phyloP scores from a whole-genome alignment of 257 asterid species.

The Nyctanthes arbortristis region DNA sequence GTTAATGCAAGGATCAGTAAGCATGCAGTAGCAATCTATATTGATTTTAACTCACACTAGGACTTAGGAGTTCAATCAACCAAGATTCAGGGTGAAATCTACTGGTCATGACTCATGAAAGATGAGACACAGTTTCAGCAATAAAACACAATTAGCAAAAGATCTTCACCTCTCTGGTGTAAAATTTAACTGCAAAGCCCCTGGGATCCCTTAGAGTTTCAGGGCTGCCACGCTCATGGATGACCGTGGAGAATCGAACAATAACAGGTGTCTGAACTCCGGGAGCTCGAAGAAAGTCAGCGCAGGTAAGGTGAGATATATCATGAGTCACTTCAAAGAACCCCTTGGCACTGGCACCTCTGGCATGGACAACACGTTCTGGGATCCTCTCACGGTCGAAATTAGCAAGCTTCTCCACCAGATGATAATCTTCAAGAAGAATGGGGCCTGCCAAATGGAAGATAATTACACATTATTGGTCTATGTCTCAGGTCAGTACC shows the following conservation, averaged over 20 bases:
- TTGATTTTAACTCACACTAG: conserved; percentile 10
- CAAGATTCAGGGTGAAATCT: neutral
- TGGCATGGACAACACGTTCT: conserved; percentile 92
- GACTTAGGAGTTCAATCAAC: neutral
- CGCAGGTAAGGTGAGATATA: conserved; percentile 79
- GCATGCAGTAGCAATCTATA: conserved; percentile 19
- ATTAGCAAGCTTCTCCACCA: conserved; percentile 86
- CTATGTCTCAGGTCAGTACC: neutral
- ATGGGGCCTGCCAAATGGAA: conserved; percentile 60
- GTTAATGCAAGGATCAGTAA: neutral
- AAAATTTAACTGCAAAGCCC: conserved; percentile 70
- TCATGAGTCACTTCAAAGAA: conserved; percentile 97
- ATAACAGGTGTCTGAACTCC: conserved; percentile 96
- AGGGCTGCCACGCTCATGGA: conserved; percentile 98
- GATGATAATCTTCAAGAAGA: conserved; percentile 91
- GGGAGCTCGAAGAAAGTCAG: conserved; percentile 97
- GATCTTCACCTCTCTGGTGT: conserved; percentile 55
- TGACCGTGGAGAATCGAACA: conserved; percentile 91
- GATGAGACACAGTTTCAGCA: neutral
- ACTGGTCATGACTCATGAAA: neutral
- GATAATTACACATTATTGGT: conserved; percentile 13
- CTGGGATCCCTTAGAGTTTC: conserved; percentile 96
- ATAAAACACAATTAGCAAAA: neutral
- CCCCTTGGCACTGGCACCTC: conserved; percentile 99
- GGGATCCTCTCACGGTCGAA: conserved; percentile 95